Evolutionary conservation across 176 grass and related monocot genomes (phyloP).

Genomic region (Eragrostis curvula): DNA sequence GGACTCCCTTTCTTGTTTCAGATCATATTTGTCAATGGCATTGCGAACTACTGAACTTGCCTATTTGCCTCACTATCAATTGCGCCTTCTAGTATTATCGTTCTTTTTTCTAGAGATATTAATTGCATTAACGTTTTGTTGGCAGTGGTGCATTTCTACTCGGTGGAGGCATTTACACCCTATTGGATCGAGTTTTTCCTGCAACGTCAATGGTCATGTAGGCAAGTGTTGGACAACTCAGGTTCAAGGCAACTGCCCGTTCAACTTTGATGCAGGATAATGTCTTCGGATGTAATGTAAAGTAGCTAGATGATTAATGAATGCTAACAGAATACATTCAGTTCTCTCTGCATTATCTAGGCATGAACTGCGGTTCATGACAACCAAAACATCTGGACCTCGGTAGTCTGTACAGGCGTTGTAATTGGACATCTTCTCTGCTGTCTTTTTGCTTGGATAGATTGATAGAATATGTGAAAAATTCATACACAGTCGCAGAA

Average conservation of each 20-base stretch:
- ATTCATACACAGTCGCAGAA: not conserved
- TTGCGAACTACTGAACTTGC: slow-evolving; percentile 1
- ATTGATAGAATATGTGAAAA: not conserved
- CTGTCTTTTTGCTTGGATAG: not conserved
- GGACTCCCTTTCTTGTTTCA: not conserved
- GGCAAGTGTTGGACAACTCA: slow-evolving; percentile 20
- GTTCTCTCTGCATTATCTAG: not conserved
- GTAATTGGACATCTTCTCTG: not conserved
- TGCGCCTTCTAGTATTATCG: not conserved
- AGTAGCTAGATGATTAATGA: slow-evolving; percentile 9
- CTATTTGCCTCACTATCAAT: not conserved
- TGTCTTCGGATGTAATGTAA: slow-evolving; percentile 21
- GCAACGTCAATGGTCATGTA: slow-evolving; percentile 77
- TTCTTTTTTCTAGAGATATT: slow-evolving; percentile 12
- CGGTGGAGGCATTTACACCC: slow-evolving; percentile 81
- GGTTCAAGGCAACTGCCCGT: not conserved
- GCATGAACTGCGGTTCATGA: not conserved
- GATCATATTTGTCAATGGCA: not conserved
- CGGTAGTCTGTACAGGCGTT: not conserved
- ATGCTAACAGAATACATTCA: not conserved
- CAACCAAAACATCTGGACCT: slow-evolving; percentile 19
- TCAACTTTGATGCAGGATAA: not conserved
- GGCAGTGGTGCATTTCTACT: slow-evolving; percentile 83
- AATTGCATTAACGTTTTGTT: slow-evolving; percentile 17
- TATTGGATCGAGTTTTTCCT: slow-evolving; percentile 81